phyloP scores from a whole-genome alignment of 1,284 basidiomycete species.

The Amylostereum areolatum region DNA sequence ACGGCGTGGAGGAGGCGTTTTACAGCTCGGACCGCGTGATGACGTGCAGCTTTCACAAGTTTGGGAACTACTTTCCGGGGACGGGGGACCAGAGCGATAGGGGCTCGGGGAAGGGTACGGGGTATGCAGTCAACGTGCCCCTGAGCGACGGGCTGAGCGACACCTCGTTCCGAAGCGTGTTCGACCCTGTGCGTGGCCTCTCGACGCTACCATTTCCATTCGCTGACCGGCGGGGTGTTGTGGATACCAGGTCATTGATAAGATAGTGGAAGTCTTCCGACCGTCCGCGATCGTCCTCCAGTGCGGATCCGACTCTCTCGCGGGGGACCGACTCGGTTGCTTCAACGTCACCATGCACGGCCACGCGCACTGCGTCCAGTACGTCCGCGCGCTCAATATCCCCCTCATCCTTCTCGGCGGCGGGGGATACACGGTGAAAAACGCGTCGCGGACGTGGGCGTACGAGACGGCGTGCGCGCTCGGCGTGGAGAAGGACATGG shows the following conservation, averaged over 20 bases:
- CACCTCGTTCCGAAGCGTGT: slow-evolving; percentile 75
- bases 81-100: slow-evolving; percentile 85
- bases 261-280: slow-evolving; percentile 86
- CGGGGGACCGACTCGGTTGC: slow-evolving; percentile 94
- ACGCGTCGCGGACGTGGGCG: slow-evolving; percentile 93
- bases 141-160: slow-evolving; percentile 93
- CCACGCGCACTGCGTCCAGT: slow-evolving; percentile 88
- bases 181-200: slow-evolving; percentile 69
- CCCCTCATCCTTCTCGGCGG: slow-evolving; percentile 92
- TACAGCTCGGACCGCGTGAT: slow-evolving; percentile 96
- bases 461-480: slow-evolving; percentile 96
- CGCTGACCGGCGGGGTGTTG: slow-evolving; percentile 56
- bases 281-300: slow-evolving; percentile 91
- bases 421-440: slow-evolving; percentile 97
- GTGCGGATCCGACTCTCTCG: slow-evolving; percentile 93
- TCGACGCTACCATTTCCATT: slow-evolving; percentile 16
- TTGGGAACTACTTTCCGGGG: slow-evolving; percentile 96
- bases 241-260: slow-evolving; percentile 68
- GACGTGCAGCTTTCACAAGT: slow-evolving; percentile 95
- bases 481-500: slow-evolving; percentile 74
- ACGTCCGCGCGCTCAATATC: slow-evolving; percentile 78
- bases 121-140: slow-evolving; percentile 92
- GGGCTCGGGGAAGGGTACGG: slow-evolving; percentile 82
- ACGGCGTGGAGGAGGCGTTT: slow-evolving; percentile 98
- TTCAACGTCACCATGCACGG: slow-evolving; percentile 96